Percentiles rank a stretch among this genome's conserved stretches.
These are phyloP conservation scores for Albifimbria verrucaria DNA, from an alignment of 2,329 filamentous ascomycete genomes.

Conservation along the genomic window DNA sequence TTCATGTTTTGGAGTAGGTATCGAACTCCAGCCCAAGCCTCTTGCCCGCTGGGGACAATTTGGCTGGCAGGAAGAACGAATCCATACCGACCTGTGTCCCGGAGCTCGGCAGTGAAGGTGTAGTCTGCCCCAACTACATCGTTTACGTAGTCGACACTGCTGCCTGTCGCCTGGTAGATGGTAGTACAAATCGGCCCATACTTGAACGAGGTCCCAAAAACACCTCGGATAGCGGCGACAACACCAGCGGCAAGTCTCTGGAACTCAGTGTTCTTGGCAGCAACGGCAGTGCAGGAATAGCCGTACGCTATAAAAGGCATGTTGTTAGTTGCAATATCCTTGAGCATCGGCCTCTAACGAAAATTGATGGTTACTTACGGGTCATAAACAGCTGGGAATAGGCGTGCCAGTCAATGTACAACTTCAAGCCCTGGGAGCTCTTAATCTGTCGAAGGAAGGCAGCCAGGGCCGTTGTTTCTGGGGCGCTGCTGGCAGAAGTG, in stretches of 20 bases:
- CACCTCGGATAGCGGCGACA: conserved; percentile 44
- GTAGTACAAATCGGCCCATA: conserved; percentile 54
- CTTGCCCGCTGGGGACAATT: conserved; percentile 38
- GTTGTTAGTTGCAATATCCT: background rate
- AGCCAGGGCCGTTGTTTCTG: conserved; percentile 47
- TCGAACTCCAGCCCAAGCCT: conserved; percentile 46
- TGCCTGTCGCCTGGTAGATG: conserved; percentile 52
- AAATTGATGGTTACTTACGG: conserved; percentile 49
- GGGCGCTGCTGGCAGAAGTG: conserved; percentile 36
- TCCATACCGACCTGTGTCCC: conserved; percentile 31
- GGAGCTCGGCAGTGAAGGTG: conserved; percentile 34
- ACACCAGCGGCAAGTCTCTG: conserved; percentile 42
- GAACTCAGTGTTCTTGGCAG: conserved; percentile 44
- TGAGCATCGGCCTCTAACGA: background rate
- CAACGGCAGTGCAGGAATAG: conserved; percentile 48
- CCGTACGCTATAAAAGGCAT: conserved; percentile 50
- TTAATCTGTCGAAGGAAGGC: conserved; percentile 27
- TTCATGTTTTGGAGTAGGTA: conserved; percentile 50
- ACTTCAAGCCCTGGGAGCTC: conserved; percentile 43
- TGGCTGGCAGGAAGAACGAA: conserved; percentile 37
- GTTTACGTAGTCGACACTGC: conserved; percentile 39
- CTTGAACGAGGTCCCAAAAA: conserved; percentile 34
- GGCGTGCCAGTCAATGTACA: conserved; percentile 63
- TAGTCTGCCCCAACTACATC: conserved; percentile 37
- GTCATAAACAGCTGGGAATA: conserved; percentile 59